Evolutionary conservation across 257 asterid species (phyloP).

Genomic region (Solanum verrucosum): DNA sequence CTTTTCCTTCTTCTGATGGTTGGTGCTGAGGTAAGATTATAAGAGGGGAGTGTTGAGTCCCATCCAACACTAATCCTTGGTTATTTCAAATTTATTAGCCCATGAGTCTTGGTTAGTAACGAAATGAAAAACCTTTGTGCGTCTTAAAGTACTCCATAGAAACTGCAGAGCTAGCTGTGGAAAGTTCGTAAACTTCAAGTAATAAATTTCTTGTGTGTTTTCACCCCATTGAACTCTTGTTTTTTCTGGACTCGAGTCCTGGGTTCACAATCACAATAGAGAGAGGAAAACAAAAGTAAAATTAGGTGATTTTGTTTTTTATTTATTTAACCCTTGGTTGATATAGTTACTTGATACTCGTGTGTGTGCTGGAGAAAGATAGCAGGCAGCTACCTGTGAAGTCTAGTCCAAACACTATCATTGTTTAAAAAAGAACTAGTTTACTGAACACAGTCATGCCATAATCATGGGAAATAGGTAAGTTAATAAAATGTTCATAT

Average conservation of each 20-base stretch:
- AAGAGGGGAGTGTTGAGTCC: not conserved
- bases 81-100: not conserved
- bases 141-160: not conserved
- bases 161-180: not conserved
- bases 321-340: not conserved
- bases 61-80: not conserved
- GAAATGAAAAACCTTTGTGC: not conserved
- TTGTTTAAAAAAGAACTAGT: not conserved
- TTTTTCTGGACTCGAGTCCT: not conserved
- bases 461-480: not conserved
- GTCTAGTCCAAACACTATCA: not conserved
- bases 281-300: not conserved
- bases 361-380: not conserved
- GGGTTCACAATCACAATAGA: not conserved
- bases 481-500: not conserved
- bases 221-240: not conserved
- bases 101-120: not conserved
- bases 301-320: not conserved
- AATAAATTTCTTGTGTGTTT: too few relatives aligned
- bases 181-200: not conserved
- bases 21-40: not conserved
- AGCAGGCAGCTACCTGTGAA: not conserved
- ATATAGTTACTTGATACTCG: not conserved
- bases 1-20: not conserved
- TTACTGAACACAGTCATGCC: not conserved